phyloP scores from a whole-genome alignment of 768 basidiomycete species.

The Pleurotus platypus region DNA sequence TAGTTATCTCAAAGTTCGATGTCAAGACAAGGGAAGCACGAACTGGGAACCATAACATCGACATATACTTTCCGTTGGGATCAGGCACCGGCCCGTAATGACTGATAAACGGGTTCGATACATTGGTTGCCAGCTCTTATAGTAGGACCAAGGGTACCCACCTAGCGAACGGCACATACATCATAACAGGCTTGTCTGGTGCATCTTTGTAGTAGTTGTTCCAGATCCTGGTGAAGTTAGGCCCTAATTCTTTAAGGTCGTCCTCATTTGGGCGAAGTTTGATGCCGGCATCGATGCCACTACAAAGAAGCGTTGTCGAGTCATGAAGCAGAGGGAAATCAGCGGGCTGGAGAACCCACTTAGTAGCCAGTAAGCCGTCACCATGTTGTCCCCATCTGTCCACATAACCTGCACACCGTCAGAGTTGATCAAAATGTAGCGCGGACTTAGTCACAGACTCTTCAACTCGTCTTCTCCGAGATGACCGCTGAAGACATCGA shows the following conservation, averaged over 20 bases:
- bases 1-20: neutral
- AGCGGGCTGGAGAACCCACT: slow-evolving; percentile 26
- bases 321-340: too few species aligned
- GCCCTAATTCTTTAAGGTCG: slow-evolving; percentile 49
- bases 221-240: slow-evolving; percentile 48
- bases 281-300: slow-evolving; percentile 51
- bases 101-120: too few species aligned
- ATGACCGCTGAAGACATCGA: slow-evolving; percentile 38
- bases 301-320: slow-evolving; percentile 14
- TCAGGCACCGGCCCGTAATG: slow-evolving; percentile 7
- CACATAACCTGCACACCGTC: slow-evolving; percentile 15
- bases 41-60: slow-evolving; percentile 16
- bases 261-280: slow-evolving; percentile 49
- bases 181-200: slow-evolving; percentile 54
- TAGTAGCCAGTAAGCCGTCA: slow-evolving; percentile 48
- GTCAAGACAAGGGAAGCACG: neutral
- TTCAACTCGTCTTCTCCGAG: slow-evolving; percentile 30
- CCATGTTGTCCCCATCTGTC: slow-evolving; percentile 31
- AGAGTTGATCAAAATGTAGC: neutral
- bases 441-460: slow-evolving; percentile 27
- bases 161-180: slow-evolving; percentile 31
- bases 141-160: too few species aligned
- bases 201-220: slow-evolving; percentile 41
- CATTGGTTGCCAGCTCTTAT: too few species aligned
- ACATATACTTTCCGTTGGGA: slow-evolving; percentile 20